Conservation (phyloP, 1,284 basidiomycete genomes). For the Wolfiporia cocos region DNA sequence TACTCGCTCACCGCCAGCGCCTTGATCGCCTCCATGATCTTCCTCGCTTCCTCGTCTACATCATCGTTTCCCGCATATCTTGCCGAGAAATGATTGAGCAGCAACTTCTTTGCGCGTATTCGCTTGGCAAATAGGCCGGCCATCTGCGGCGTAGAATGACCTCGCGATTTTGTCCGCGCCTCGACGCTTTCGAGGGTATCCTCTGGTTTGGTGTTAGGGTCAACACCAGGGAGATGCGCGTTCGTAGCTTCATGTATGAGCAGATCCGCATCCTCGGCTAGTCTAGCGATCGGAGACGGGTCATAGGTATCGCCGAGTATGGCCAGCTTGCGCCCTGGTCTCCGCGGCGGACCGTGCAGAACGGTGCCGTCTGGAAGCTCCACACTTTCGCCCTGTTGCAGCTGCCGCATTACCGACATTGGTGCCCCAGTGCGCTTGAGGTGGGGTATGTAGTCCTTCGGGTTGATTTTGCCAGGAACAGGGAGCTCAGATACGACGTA, state of each 20-base stretch:
- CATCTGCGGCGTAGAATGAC: conserved; percentile 92
- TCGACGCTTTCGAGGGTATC: conserved; percentile 64
- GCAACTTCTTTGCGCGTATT: conserved; percentile 60
- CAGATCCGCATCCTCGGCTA: conserved; percentile 60
- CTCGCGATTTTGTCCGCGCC: conserved; percentile 66
- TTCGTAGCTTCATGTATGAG: conserved; percentile 90
- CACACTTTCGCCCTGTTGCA: conserved; percentile 69
- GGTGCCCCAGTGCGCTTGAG: conserved; percentile 69
- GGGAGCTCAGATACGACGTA: conserved; percentile 77
- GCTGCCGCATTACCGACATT: conserved; percentile 60
- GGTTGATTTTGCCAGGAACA: conserved; percentile 72
- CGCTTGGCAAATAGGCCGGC: conserved; percentile 77
- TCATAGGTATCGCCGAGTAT: conserved; percentile 82
- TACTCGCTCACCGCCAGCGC: conserved; percentile 48
- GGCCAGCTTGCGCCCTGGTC: conserved; percentile 68
- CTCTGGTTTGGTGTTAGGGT: conserved; percentile 45
- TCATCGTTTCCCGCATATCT: conserved; percentile 36
- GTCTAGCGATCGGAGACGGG: conserved; percentile 52
- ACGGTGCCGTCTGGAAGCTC: conserved; percentile 74
- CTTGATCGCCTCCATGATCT: conserved; percentile 57
- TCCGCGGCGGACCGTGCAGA: conserved; percentile 64
- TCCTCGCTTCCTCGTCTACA: conserved; percentile 37
- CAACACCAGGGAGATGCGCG: conserved; percentile 73
- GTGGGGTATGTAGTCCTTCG: conserved; percentile 55
- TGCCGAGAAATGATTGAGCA: conserved; percentile 85